Percentiles rank a stretch among this genome's conserved stretches.
phyloP scores from a whole-genome alignment of 352 stramenopile species.

The Phytophthora podocarpi region DNA sequence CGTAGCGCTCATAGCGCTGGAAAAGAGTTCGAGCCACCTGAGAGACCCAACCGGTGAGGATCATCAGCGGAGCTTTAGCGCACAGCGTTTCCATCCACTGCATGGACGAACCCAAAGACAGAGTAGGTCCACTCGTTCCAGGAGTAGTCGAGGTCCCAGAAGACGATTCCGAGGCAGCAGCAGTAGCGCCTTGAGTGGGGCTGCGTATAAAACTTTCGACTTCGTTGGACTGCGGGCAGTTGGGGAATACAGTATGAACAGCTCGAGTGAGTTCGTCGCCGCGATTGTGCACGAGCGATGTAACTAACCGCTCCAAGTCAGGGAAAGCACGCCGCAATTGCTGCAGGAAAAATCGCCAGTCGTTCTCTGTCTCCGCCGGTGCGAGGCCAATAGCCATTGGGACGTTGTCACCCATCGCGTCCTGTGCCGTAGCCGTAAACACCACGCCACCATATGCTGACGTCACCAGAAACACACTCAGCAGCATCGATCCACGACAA shows the following conservation, averaged over 20 bases:
- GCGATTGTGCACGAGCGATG: constrained; percentile 73
- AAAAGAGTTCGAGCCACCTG: constrained; percentile 76
- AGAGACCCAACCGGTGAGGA: constrained; percentile 82
- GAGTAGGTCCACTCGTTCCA: constrained; percentile 13
- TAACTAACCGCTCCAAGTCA: constrained; percentile 51
- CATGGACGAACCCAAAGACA: constrained; percentile 42
- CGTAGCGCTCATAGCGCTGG: constrained; percentile 76
- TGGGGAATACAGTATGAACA: constrained; percentile 51
- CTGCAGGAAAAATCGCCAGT: constrained; percentile 75
- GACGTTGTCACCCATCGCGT: constrained; percentile 80
- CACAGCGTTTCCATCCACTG: constrained; percentile 74
- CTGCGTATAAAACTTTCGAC: constrained; percentile 61
- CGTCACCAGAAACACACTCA: constrained; percentile 76
- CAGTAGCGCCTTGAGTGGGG: constrained; percentile 2
- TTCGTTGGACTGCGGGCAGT: constrained; percentile 58
- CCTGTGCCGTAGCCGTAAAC: constrained; percentile 71
- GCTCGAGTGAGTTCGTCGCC: constrained; percentile 55
- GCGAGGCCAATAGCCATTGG: constrained; percentile 67
- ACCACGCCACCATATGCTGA: constrained; percentile 72
- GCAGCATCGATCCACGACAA: constrained; percentile 62
- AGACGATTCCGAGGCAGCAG: constrained; percentile 1
- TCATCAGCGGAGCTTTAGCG: constrained; percentile 74
- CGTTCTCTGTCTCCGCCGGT: constrained; percentile 52
- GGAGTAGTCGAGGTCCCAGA: neutral
- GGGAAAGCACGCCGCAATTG: constrained; percentile 63